A percentile compares a stretch with the other conserved stretches of the same genome.
These are phyloP conservation scores for Gynandropsis gynandra DNA, from an alignment of 345 rosid species.

Conservation along the genomic window DNA sequence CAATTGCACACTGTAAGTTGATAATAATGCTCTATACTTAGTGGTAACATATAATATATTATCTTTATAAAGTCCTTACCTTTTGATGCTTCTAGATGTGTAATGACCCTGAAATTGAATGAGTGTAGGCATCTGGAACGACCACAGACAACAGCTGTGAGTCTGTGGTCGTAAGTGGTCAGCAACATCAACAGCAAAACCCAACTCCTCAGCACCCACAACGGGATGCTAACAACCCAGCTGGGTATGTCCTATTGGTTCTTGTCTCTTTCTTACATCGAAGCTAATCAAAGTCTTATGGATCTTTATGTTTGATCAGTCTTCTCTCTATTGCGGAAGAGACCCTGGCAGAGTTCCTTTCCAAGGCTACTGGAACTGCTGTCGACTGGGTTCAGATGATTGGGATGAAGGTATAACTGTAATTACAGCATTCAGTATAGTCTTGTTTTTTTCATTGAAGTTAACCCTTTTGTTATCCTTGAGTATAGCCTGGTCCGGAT, in stretches of 20 bases:
- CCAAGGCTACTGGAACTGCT: slow-evolving; percentile 99
- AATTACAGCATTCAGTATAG: too few relatives aligned
- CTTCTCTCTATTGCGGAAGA: slow-evolving; percentile 93
- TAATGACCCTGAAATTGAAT: not conserved
- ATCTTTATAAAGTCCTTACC: not conserved
- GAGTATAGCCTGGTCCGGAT: slow-evolving; percentile 98
- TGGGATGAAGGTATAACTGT: slow-evolving; percentile 88
- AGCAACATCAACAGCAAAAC: slow-evolving; percentile 96
- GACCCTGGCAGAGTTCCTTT: slow-evolving; percentile 53
- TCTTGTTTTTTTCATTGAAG: slow-evolving; percentile 99
- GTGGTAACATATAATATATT: too few relatives aligned
- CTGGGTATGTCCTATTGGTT: slow-evolving; percentile 52
- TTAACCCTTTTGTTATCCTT: slow-evolving; percentile 23
- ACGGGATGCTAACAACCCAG: slow-evolving; percentile 96
- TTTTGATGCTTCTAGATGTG: not conserved
- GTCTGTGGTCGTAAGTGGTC: slow-evolving; percentile 98
- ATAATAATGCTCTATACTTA: not conserved
- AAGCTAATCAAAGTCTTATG: not conserved
- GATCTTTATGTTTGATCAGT: slow-evolving; percentile 28
- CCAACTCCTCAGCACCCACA: slow-evolving; percentile 89
- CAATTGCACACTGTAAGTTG: slow-evolving; percentile 57
- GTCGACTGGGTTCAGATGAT: slow-evolving; percentile 99
- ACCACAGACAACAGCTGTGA: slow-evolving; percentile 99
- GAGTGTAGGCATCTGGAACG: slow-evolving; percentile 66
- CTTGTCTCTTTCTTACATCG: not conserved